A percentile compares a stretch with the other conserved stretches of the same genome.
Evolutionary conservation across 2,329 filamentous ascomycete genomes (phyloP).

Genomic region (Rhexocercosporidium sp.): DNA sequence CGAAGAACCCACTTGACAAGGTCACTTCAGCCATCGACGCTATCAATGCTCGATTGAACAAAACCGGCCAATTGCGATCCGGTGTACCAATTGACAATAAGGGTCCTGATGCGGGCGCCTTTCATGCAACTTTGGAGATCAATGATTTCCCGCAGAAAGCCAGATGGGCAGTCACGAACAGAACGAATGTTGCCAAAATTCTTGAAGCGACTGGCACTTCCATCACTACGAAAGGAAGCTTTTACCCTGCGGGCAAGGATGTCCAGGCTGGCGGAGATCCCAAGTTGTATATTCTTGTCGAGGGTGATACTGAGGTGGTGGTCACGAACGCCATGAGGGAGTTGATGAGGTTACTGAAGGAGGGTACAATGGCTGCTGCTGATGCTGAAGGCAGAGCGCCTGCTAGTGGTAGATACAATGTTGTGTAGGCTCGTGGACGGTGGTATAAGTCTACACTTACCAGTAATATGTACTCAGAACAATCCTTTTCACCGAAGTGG

Average conservation of each 20-base stretch:
- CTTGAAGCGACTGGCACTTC: constrained; percentile 92
- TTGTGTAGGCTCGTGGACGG: constrained; percentile 61
- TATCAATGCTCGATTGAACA: constrained; percentile 89
- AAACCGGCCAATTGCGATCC: constrained; percentile 85
- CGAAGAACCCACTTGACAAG: constrained; percentile 77
- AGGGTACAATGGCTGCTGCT: constrained; percentile 87
- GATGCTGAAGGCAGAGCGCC: constrained; percentile 85
- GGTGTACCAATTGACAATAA: constrained; percentile 98
- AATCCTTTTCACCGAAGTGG: background rate
- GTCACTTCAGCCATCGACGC: constrained; percentile 88
- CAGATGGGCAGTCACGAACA: constrained; percentile 96
- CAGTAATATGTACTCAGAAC: constrained; percentile 10
- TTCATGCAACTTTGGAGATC: constrained; percentile 96
- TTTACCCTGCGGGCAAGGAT: constrained; percentile 82
- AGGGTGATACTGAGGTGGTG: constrained; percentile 92
- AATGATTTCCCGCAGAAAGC: constrained; percentile 99
- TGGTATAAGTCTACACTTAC: background rate
- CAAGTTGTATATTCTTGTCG: constrained; percentile 98
- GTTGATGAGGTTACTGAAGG: constrained; percentile 83
- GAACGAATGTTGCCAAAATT: constrained; percentile 98
- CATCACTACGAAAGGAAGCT: constrained; percentile 96
- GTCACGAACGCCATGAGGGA: constrained; percentile 91
- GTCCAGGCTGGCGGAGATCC: constrained; percentile 76
- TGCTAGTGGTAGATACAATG: constrained; percentile 82
- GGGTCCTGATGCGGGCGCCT: constrained; percentile 93